phyloP scores from a whole-genome alignment of 1,284 basidiomycete species.

The Gymnopus androsaceus region DNA sequence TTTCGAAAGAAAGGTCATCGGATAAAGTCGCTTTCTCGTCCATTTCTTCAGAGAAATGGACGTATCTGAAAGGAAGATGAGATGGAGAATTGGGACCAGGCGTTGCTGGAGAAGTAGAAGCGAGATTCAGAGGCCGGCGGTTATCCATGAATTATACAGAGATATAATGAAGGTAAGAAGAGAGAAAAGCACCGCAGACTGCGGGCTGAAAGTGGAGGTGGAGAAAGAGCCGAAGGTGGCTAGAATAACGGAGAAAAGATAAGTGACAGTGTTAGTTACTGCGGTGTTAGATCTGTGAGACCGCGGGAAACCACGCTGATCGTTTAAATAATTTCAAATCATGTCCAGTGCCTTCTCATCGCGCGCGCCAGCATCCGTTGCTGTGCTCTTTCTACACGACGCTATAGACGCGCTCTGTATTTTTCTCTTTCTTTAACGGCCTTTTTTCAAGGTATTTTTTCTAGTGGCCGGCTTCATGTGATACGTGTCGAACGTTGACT shows the following conservation, averaged over 20 bases:
- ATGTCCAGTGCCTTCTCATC: too few species aligned
- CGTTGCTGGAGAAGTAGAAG: constrained; percentile 33
- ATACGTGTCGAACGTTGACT: too few species aligned
- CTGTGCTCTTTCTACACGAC: too few species aligned
- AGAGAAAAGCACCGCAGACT: not conserved
- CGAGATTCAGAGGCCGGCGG: constrained; percentile 28
- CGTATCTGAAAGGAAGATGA: constrained; percentile 33
- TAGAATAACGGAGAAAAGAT: not conserved
- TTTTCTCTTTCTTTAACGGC: too few species aligned
- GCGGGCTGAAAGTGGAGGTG: not conserved
- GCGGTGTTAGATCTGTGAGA: too few species aligned
- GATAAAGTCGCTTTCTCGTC: constrained; percentile 22
- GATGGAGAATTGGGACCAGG: constrained; percentile 31
- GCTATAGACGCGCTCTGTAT: too few species aligned
- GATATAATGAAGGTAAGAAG: not conserved
- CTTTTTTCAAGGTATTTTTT: too few species aligned
- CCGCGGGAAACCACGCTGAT: too few species aligned
- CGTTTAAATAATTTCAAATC: too few species aligned
- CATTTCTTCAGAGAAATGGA: constrained; percentile 28
- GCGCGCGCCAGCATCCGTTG: too few species aligned
- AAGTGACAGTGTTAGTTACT: too few species aligned
- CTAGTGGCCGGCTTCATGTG: too few species aligned
- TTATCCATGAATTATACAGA: not conserved
- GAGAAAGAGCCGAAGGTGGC: not conserved
- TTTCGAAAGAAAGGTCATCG: constrained; percentile 26